A percentile compares a stretch with the other conserved stretches of the same genome.
Evolutionary conservation across 306 rosid genomes (phyloP).

Genomic region (Medicago arabica): DNA sequence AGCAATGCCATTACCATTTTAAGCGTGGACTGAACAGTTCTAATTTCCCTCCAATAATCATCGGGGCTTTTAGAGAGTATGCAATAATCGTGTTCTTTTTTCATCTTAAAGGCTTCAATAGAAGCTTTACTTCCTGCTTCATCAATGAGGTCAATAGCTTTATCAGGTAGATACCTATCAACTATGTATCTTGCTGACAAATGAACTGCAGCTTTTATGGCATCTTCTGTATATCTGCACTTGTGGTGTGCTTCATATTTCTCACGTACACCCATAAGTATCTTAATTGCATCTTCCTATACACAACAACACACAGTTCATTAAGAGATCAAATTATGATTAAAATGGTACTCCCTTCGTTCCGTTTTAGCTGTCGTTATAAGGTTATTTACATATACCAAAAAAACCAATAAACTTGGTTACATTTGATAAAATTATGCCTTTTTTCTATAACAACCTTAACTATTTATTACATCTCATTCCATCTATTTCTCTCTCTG

Average conservation of each 20-base stretch:
- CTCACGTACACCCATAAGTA: slow-evolving; percentile 71
- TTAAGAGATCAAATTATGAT: slow-evolving; percentile 37
- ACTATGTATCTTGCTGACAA: slow-evolving; percentile 75
- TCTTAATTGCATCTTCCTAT: slow-evolving; percentile 71
- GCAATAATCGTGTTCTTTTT: slow-evolving; percentile 58
- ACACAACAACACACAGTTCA: slow-evolving; percentile 31
- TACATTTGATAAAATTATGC: neutral
- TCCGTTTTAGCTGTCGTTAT: neutral
- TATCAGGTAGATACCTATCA: slow-evolving; percentile 95
- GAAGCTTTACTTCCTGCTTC: slow-evolving; percentile 97
- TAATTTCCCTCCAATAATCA: slow-evolving; percentile 87
- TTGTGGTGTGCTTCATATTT: slow-evolving; percentile 82
- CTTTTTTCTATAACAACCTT: neutral
- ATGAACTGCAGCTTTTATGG: slow-evolving; percentile 74
- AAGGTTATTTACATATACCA: neutral
- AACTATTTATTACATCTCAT: neutral
- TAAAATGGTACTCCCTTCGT: neutral
- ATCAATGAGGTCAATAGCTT: slow-evolving; percentile 95
- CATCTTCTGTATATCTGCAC: slow-evolving; percentile 72
- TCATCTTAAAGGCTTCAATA: slow-evolving; percentile 75
- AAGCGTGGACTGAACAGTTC: slow-evolving; percentile 73
- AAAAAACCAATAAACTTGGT: neutral
- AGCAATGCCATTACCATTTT: slow-evolving; percentile 65
- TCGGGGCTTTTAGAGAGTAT: slow-evolving; percentile 70
- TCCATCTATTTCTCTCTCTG: neutral